Evolutionary conservation across 441 rosid species (phyloP).

Genomic region (Adansonia grandidieri): DNA sequence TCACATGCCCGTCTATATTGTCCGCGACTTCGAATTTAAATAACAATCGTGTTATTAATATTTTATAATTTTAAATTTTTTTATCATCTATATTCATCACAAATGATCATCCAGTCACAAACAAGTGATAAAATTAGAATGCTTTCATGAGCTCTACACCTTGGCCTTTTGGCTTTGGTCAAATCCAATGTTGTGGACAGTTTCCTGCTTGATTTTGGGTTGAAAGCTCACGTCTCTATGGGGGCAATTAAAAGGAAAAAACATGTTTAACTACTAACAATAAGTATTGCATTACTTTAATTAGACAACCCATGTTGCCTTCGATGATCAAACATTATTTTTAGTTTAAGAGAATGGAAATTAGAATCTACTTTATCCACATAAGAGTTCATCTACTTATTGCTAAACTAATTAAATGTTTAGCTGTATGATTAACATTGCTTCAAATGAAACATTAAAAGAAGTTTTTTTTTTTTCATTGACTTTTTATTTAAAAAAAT

Average conservation of each 20-base stretch:
- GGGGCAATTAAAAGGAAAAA: constrained; percentile 2
- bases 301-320: neutral
- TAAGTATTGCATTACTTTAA: neutral
- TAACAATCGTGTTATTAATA: too few relatives aligned
- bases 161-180: neutral
- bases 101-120: too few relatives aligned
- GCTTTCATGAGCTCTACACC: neutral
- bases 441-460: too few relatives aligned
- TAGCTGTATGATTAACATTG: too few relatives aligned
- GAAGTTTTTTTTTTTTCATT: too few relatives aligned
- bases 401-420: too few relatives aligned
- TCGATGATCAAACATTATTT: constrained; percentile 10
- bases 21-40: neutral
- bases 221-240: neutral
- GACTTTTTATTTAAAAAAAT: too few relatives aligned
- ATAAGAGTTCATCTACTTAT: too few relatives aligned
- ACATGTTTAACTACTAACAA: neutral
- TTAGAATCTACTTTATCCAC: neutral
- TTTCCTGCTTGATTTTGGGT: constrained; percentile 20
- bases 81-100: too few relatives aligned
- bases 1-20: constrained; percentile 32
- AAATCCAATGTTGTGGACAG: constrained; percentile 35
- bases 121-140: too few relatives aligned
- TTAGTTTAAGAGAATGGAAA: neutral
- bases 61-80: too few relatives aligned